A percentile compares a stretch with the other conserved stretches of the same genome.
Conservation (phyloP, 176 grass and related monocot species). For the Aegilops tauschii region DNA sequence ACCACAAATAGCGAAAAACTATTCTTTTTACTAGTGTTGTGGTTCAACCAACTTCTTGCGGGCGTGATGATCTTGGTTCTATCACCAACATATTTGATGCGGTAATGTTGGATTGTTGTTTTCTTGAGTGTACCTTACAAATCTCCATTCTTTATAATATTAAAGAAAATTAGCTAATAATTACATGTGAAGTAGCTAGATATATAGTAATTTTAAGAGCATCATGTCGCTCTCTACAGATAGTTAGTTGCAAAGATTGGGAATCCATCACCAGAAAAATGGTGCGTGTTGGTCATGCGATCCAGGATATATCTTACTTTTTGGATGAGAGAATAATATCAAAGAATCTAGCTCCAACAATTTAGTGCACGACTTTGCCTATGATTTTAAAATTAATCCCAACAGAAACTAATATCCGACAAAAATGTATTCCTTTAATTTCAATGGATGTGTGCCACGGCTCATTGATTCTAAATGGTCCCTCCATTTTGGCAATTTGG, state of each 20-base stretch:
- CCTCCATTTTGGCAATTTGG: slow-evolving; percentile 3
- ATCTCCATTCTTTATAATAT: not conserved
- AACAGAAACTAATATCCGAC: not conserved
- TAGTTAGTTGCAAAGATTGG: slow-evolving; percentile 32
- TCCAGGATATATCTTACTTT: slow-evolving; percentile 40
- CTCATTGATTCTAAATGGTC: not conserved
- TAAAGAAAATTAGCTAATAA: not conserved
- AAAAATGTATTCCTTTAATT: not conserved
- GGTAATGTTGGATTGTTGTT: too few species aligned
- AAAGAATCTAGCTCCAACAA: slow-evolving; percentile 30
- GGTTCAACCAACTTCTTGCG: not conserved
- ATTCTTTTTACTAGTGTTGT: not conserved
- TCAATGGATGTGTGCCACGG: not conserved
- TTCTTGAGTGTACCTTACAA: too few species aligned
- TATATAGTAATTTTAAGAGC: slow-evolving; percentile 5
- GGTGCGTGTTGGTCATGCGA: slow-evolving; percentile 5
- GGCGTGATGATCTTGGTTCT: not conserved
- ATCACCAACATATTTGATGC: not conserved
- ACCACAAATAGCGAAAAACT: not conserved
- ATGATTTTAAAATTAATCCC: not conserved
- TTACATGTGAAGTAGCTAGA: not conserved
- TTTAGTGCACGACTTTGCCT: slow-evolving; percentile 21
- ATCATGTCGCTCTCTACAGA: slow-evolving; percentile 21
- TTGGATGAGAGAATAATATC: slow-evolving; percentile 29
- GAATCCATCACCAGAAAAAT: slow-evolving; percentile 36